These are phyloP conservation scores for Teratosphaeria zuluensis DNA, from an alignment of 2,329 filamentous ascomycete species.

Conservation along the genomic window DNA sequence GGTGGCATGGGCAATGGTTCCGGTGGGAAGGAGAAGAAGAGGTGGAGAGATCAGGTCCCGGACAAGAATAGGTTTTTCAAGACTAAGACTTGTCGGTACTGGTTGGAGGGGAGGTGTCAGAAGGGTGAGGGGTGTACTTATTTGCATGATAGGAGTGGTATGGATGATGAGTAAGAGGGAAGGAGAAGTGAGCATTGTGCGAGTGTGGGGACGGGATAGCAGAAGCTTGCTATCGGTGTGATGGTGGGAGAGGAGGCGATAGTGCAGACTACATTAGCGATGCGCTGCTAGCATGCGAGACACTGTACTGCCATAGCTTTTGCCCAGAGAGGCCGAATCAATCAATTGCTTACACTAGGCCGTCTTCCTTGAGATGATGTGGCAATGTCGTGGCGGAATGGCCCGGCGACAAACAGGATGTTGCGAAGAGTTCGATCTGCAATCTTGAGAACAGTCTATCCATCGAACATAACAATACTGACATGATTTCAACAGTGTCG, in stretches of 20 bases:
- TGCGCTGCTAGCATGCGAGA: not conserved
- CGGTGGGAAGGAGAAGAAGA: slow-evolving; percentile 8
- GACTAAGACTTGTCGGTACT: slow-evolving; percentile 41
- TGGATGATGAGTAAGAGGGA: not conserved
- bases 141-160: slow-evolving; percentile 15
- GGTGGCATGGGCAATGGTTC: slow-evolving; percentile 13
- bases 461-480: no score
- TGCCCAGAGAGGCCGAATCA: not conserved
- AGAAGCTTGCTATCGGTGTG: not conserved
- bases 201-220: not conserved
- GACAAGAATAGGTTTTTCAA: slow-evolving; percentile 20
- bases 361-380: no score
- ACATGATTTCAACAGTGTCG: no score
- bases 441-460: no score
- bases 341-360: no score
- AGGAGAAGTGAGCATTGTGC: slow-evolving; percentile 1
- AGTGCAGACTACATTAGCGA: not conserved
- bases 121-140: slow-evolving; percentile 31
- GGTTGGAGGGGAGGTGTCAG: slow-evolving; percentile 43
- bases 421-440: no score
- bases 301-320: not conserved
- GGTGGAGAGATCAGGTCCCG: slow-evolving; percentile 5
- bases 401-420: no score
- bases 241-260: not conserved
- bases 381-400: no score